Conservation (phyloP, 371 early-diverging fungal species). For the Lichtheimia hyalospora region DNA sequence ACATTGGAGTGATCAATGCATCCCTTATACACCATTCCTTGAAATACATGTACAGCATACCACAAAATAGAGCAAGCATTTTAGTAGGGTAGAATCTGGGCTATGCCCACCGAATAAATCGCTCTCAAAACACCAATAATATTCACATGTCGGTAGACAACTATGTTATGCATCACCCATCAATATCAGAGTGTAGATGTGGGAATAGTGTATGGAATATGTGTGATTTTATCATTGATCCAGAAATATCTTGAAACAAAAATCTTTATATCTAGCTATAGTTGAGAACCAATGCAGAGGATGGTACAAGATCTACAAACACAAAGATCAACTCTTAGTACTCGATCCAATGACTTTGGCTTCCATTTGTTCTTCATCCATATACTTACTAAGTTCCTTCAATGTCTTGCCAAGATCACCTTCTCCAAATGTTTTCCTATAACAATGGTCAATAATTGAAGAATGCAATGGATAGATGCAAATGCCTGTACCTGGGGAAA, state of each 20-base stretch:
- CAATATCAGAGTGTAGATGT: too few relatives aligned
- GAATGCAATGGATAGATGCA: background rate
- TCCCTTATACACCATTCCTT: background rate
- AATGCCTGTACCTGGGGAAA: conserved; percentile 63
- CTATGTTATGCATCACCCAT: too few relatives aligned
- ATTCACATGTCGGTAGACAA: too few relatives aligned
- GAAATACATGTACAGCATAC: too few relatives aligned
- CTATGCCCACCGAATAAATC: too few relatives aligned
- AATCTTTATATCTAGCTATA: conserved; percentile 4
- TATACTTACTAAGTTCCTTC: conserved; percentile 50
- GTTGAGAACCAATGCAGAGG: conserved; percentile 33
- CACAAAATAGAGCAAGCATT: too few relatives aligned
- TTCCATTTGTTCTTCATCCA: background rate
- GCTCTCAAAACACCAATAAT: too few relatives aligned
- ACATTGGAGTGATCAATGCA: background rate
- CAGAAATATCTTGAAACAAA: too few relatives aligned
- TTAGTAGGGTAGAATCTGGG: too few relatives aligned
- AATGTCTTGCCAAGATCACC: conserved; percentile 42
- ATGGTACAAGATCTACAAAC: conserved; percentile 37
- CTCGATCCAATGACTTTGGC: background rate
- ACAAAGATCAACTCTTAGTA: background rate
- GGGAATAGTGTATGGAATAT: too few relatives aligned
- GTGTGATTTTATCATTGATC: too few relatives aligned
- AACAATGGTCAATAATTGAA: background rate
- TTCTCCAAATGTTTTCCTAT: conserved; percentile 38